phyloP scores from a whole-genome alignment of 2,329 filamentous ascomycete species.

The Colletotrichum abscissum region DNA sequence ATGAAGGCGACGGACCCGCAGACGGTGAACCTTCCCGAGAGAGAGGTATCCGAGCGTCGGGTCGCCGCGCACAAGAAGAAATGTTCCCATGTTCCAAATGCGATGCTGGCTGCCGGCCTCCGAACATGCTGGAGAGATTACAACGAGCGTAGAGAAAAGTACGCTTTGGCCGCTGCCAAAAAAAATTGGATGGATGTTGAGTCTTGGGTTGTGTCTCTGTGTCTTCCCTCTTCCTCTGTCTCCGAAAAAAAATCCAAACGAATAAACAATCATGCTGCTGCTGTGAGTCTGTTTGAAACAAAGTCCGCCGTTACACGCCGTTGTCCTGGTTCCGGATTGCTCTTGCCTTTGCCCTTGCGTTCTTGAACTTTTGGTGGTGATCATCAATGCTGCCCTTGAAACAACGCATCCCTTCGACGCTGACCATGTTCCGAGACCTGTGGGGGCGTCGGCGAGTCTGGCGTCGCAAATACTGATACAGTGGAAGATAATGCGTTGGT shows the following conservation, averaged over 20 bases:
- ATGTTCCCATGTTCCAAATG: constrained; percentile 33
- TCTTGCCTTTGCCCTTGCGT: constrained; percentile 37
- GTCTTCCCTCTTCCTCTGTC: constrained; percentile 29
- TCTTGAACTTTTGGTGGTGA: constrained; percentile 42
- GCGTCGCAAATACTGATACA: constrained; percentile 55
- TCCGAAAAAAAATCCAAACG: constrained; percentile 41
- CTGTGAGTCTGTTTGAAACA: constrained; percentile 40
- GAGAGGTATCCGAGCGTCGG: constrained; percentile 20
- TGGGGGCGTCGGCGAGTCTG: constrained; percentile 41
- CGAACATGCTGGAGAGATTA: constrained; percentile 54
- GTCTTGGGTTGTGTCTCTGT: not conserved
- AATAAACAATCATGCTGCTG: constrained; percentile 41
- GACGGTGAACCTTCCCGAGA: constrained; percentile 39
- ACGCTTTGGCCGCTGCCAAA: constrained; percentile 44
- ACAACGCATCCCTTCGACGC: constrained; percentile 33
- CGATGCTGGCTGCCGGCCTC: constrained; percentile 49
- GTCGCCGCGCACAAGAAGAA: constrained; percentile 24
- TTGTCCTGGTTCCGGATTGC: constrained; percentile 35
- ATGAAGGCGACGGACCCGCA: constrained; percentile 44
- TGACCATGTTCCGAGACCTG: constrained; percentile 37
- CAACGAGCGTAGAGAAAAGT: constrained; percentile 64
- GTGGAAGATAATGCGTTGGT: constrained; percentile 51
- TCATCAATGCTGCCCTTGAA: constrained; percentile 43
- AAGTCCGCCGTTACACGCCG: constrained; percentile 43
- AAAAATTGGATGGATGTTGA: constrained; percentile 39